Evolutionary conservation across 2,329 filamentous ascomycete genomes (phyloP), one percentile per base, ranked within the genome.

Genomic region (Aspergillus ustus): DNA sequence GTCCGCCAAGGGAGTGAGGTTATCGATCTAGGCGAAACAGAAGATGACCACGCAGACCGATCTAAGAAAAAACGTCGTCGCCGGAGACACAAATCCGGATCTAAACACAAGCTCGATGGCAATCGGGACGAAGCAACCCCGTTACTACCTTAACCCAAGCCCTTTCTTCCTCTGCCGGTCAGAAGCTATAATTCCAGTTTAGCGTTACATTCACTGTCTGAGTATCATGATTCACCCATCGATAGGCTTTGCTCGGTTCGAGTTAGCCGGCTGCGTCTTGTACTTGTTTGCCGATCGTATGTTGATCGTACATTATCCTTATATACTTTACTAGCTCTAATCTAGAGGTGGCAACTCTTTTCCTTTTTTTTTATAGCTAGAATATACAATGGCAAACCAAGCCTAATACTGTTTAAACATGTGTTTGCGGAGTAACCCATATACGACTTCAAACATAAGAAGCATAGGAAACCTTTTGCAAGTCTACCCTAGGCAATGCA

Each of bases 41-140:
- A 57, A 9, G 31, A 52, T 9, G 50, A 50, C 17, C 58, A 62
- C 28, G 29, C 57, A 13, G 52, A 61, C 37, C 52, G 51, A 20
- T 45, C 53, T 7, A 73, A 73, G 63, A 72, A 69, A 34, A 70
- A 69, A 22, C 69, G 70, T 37, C 70, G 72, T 11, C 65, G 67
- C 34, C 67, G 68, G 46, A 68, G 61, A 46, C 67, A 63, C 15
- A 63, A 64, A 11, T 53, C 62, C 7, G 58, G 49, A 20, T 55
- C 64, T 8, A 67, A 64, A 50, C 15, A n/a, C 29, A 13, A 44
- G 3, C 22, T 15, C 15, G 52, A 45, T 6, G 55, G 37, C n/a
- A 49, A 49, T 49, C 46, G 54, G 2, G 59, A 56, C 17, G 67
- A 68, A 44, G 59, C 59, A 40, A 59, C 65, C 4, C 65, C 66